Evolutionary conservation across 768 basidiomycete genomes (phyloP).

Genomic region (Lentinula guzmanii): DNA sequence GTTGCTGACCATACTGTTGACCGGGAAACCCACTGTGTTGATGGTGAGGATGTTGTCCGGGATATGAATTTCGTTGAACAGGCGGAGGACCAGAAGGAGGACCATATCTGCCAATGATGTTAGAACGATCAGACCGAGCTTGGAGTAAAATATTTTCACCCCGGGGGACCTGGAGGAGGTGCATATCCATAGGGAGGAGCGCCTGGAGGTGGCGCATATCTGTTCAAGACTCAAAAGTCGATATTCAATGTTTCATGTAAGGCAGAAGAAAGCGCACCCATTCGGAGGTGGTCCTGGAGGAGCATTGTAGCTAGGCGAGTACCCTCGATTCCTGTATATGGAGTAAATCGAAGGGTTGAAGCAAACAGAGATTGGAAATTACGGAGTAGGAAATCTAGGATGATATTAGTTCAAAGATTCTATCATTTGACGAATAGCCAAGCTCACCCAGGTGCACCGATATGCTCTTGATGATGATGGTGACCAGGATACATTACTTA

Average conservation of each 20-base stretch:
- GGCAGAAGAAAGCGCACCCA: not conserved
- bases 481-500: not conserved
- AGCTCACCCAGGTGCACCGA: not conserved
- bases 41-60: slow-evolving; percentile 38
- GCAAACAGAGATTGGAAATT: not conserved
- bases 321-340: not conserved
- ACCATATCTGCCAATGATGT: not conserved
- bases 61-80: slow-evolving; percentile 26
- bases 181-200: slow-evolving; percentile 14
- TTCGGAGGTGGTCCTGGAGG: slow-evolving; percentile 5
- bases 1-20: slow-evolving; percentile 16
- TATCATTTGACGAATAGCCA: not conserved
- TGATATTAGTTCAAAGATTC: not conserved
- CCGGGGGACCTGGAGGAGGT: slow-evolving; percentile 15
- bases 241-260: not conserved
- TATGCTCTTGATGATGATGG: not conserved
- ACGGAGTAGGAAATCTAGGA: slow-evolving; percentile 5
- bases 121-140: slow-evolving; percentile 6
- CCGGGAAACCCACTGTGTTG: slow-evolving; percentile 26
- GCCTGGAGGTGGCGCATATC: slow-evolving; percentile 18
- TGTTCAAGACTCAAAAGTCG: not conserved
- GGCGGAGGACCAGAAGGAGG: slow-evolving; percentile 23
- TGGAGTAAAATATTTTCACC: not conserved
- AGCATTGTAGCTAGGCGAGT: not conserved
- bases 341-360: not conserved